Evolutionary conservation across 176 grass and related monocot genomes (phyloP), one percentile per base, ranked within the genome.

Genomic region (Puccinellia tenuiflora): DNA sequence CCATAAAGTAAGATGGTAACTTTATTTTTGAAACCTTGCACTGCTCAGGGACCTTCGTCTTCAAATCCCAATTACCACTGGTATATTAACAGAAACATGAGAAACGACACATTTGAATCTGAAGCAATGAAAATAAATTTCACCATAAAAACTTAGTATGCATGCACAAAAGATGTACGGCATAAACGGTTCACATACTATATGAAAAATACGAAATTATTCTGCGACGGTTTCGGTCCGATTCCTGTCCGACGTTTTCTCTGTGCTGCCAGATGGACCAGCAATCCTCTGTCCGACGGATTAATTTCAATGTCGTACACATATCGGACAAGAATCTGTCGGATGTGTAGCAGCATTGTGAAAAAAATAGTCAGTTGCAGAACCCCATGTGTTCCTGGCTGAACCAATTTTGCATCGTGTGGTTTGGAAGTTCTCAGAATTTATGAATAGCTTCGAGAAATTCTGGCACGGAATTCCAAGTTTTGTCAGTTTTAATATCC

Each of bases 11-110:
- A 86, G 84, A 47, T 64, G 92, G 90, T 54, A 91, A 73, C 43
- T 94, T 95, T 67, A 98, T 77, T 82, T 90, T 90, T 75, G 88
- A 94, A 93, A 90, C 82, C 70, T 78, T 87, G 85, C 95, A 95
- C 43, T 98, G 92, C 79, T 98, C 90, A 73, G 92, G 95, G 66
- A 98, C 61, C 79, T 98, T 98, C 11, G 90, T 98, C 90, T 98
- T 98, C 86, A 98, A 68, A 92, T 98, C 95, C 92, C 88, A 95
- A 81, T 98, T 94, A 20, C 95, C 95, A 88, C 95, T 95, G 72
- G 56, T 34, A 88, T 70, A 83, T 81, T 67, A 73, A 35, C 14
- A 79, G 25, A 72, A 86, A 83, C 35, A 64, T 75, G 54, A 87
- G 54, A 50, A 42, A 15, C 1, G 5, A 74, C 73, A 69, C 45